Conservation (phyloP, 2,329 filamentous ascomycete genomes). For the Fusarium hainanense region DNA sequence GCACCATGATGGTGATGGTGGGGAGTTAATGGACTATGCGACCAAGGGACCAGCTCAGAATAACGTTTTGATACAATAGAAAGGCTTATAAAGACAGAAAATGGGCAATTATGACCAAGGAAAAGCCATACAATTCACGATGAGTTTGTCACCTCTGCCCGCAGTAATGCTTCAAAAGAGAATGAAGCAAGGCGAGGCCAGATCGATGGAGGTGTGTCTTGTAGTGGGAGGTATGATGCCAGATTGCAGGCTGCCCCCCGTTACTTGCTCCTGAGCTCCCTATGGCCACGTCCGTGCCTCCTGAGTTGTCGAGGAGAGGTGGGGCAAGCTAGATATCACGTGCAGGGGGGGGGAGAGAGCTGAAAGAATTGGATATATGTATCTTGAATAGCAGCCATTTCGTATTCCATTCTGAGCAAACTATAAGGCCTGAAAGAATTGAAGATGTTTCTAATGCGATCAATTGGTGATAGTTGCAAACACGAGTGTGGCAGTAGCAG, state of each 20-base stretch:
- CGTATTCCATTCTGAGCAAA: neutral
- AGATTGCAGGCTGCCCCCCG: conserved; percentile 56
- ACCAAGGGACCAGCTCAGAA: conserved; percentile 41
- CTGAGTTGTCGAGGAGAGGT: conserved; percentile 40
- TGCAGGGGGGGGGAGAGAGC: conserved; percentile 39
- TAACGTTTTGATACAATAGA: conserved; percentile 31
- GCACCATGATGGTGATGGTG: conserved; percentile 77
- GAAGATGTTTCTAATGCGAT: neutral
- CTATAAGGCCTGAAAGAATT: neutral
- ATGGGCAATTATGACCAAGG: conserved; percentile 34
- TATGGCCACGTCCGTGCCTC: conserved; percentile 44
- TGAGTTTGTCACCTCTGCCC: conserved; percentile 47
- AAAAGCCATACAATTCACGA: conserved; percentile 35
- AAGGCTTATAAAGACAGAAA: conserved; percentile 30
- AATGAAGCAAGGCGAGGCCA: conserved; percentile 42
- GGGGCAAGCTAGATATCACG: conserved; percentile 41
- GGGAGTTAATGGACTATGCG: conserved; percentile 41
- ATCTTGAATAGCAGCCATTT: neutral
- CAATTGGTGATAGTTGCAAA: neutral
- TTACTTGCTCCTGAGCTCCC: conserved; percentile 48
- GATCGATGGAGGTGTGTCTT: conserved; percentile 42
- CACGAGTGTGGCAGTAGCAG: neutral
- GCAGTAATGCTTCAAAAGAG: conserved; percentile 45
- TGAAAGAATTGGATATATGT: neutral
- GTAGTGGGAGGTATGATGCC: conserved; percentile 55